phyloP scores from a whole-genome alignment of 164 flowering plant genomes.

The Hamamelis virginiana region DNA sequence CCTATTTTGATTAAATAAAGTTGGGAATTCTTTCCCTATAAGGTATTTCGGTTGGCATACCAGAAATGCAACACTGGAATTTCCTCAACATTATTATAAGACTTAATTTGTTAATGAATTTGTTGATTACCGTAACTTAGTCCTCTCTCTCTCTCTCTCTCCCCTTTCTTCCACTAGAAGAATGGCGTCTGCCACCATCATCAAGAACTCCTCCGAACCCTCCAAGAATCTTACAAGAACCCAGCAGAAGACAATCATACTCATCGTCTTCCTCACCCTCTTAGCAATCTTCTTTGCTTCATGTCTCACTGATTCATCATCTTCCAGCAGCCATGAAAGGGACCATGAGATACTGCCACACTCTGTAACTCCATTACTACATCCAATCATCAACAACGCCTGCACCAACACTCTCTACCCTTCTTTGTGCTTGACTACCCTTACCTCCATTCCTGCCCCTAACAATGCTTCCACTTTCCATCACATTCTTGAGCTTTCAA shows the following conservation, averaged over 20 bases:
- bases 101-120: too few species aligned
- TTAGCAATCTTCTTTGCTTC: not conserved
- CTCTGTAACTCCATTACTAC: conserved; percentile 4
- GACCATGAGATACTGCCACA: not conserved
- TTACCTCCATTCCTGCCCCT: conserved; percentile 21
- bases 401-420: conserved; percentile 39
- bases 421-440: conserved; percentile 29
- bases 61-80: too few species aligned
- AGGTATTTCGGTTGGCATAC: too few species aligned
- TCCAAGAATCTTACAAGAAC: conserved; percentile 15
- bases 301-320: not conserved
- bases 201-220: conserved; percentile 12
- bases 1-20: too few species aligned
- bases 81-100: too few species aligned
- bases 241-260: conserved; percentile 2
- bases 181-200: conserved; percentile 12
- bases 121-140: too few species aligned
- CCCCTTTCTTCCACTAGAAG: too few species aligned
- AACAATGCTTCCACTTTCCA: conserved; percentile 17
- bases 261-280: conserved; percentile 13
- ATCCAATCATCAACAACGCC: conserved; percentile 27
- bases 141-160: too few species aligned
- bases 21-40: too few species aligned
- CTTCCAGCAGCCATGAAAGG: not conserved
- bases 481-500: conserved; percentile 27